Percentiles rank a stretch among this genome's conserved stretches.
These are phyloP conservation scores for Litchi chinensis DNA, from an alignment of 345 rosid species.

Conservation along the genomic window DNA sequence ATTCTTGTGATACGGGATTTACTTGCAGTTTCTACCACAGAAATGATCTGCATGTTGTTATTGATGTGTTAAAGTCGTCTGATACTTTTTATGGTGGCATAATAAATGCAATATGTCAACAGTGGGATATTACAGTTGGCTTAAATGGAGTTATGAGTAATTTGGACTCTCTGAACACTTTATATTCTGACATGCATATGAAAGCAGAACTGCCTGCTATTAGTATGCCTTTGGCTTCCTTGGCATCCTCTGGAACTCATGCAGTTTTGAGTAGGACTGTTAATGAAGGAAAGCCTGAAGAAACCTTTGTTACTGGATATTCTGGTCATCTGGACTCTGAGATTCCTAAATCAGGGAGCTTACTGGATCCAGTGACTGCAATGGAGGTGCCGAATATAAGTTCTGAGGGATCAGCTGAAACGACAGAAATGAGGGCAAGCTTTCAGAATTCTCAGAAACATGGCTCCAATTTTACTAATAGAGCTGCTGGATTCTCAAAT, in stretches of 20 bases:
- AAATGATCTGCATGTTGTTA: conserved; percentile 56
- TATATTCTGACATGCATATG: conserved; percentile 28
- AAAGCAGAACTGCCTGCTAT: conserved; percentile 37
- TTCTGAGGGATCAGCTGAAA: conserved; percentile 70
- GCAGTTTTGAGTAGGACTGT: conserved; percentile 30
- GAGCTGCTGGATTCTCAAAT: conserved; percentile 31
- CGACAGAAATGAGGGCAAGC: conserved; percentile 46
- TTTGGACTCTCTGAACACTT: conserved; percentile 40
- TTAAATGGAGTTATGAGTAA: conserved; percentile 39
- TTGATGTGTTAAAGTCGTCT: conserved; percentile 70
- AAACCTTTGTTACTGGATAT: conserved; percentile 38
- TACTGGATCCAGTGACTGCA: conserved; percentile 37
- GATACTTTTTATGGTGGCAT: conserved; percentile 49
- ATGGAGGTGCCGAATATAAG: conserved; percentile 42
- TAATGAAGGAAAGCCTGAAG: conserved; percentile 42
- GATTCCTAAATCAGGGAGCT: conserved; percentile 32
- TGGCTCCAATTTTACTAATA: conserved; percentile 23
- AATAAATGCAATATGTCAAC: conserved; percentile 59
- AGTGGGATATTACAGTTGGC: conserved; percentile 55
- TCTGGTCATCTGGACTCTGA: conserved; percentile 37
- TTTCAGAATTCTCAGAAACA: conserved; percentile 44
- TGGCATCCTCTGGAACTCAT: conserved; percentile 33
- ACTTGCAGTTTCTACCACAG: conserved; percentile 60
- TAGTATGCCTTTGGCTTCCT: conserved; percentile 16
- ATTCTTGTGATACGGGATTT: conserved; percentile 51